Conservation (phyloP, 192 early-diverging fungal species). For the Phlyctochytrium planicorne region DNA sequence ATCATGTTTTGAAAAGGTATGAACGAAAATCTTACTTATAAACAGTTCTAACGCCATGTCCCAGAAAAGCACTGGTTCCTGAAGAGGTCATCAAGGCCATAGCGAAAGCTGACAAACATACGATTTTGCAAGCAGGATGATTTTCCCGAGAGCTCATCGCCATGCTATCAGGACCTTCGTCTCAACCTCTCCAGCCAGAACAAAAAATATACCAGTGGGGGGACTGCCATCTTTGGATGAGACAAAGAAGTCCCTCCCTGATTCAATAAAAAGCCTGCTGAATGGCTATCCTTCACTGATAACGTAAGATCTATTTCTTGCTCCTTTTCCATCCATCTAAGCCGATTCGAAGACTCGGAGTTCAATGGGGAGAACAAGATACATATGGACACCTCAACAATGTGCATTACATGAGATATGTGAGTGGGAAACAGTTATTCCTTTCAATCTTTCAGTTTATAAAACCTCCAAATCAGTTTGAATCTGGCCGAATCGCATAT, state of each 20-base stretch:
- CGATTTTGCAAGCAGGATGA: no score
- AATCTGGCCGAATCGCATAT: slow-evolving; percentile 31
- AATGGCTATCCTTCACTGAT: slow-evolving; percentile 20
- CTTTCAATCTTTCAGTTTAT: background rate
- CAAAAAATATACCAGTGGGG: slow-evolving; percentile 17
- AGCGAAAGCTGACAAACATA: slow-evolving; percentile 1
- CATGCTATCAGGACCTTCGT: no score
- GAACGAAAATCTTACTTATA: no score
- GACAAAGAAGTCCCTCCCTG: slow-evolving; percentile 16
- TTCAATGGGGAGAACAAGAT: slow-evolving; percentile 30
- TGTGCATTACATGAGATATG: slow-evolving; percentile 27
- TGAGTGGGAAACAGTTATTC: no score
- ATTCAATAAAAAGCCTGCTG: slow-evolving; percentile 4
- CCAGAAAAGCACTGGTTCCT: slow-evolving; percentile 14
- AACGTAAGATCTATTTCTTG: slow-evolving; percentile 11
- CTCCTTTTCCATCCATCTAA: background rate
- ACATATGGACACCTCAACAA: slow-evolving; percentile 31
- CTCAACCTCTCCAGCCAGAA: no score
- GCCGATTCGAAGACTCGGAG: slow-evolving; percentile 2
- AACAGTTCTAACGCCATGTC: background rate
- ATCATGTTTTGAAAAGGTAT: slow-evolving; percentile 12
- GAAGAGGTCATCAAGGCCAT: slow-evolving; percentile 18
- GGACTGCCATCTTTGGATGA: slow-evolving; percentile 8
- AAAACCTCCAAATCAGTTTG: slow-evolving; percentile 8
- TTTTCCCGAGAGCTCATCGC: no score